These are phyloP conservation scores for Colletotrichum lindemuthianum DNA, from an alignment of 2,329 filamentous ascomycete species.

Conservation along the genomic window DNA sequence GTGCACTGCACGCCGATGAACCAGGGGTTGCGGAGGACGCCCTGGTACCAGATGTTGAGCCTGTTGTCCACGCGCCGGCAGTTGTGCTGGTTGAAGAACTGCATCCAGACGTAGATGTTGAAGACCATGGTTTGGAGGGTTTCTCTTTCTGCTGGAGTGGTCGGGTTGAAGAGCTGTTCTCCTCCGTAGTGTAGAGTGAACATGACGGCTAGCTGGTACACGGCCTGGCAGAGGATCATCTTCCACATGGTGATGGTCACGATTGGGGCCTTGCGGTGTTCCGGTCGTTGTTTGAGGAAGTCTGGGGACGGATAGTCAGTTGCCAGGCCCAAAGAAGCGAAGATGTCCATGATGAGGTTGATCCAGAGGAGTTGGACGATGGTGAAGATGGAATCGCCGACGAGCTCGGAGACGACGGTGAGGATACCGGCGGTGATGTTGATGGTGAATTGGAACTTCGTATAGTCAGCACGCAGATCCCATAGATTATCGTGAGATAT, in stretches of 20 bases:
- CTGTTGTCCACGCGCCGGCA: conserved; percentile 85
- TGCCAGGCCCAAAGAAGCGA: conserved; percentile 62
- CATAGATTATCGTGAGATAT: background rate
- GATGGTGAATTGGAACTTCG: conserved; percentile 67
- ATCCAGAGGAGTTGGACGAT: conserved; percentile 70
- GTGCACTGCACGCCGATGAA: conserved; percentile 75
- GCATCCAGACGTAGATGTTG: conserved; percentile 91
- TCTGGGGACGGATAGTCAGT: conserved; percentile 50
- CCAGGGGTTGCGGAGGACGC: conserved; percentile 78
- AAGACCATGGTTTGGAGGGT: conserved; percentile 77
- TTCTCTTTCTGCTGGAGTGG: conserved; percentile 6
- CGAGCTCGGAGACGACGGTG: conserved; percentile 66
- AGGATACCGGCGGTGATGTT: conserved; percentile 70
- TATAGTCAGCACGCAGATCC: background rate
- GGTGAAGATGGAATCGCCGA: conserved; percentile 62
- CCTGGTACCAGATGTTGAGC: conserved; percentile 82
- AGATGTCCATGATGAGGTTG: conserved; percentile 70
- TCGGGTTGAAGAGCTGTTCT: conserved; percentile 55
- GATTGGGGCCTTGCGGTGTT: conserved; percentile 42
- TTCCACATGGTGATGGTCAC: conserved; percentile 84
- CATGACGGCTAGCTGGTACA: conserved; percentile 74
- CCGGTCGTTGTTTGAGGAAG: conserved; percentile 46
- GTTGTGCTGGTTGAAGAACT: conserved; percentile 88
- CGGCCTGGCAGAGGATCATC: conserved; percentile 80
- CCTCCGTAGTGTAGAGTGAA: conserved; percentile 72